Conservation (phyloP, 2,329 filamentous ascomycete genomes). For the Beauveria varroae region DNA sequence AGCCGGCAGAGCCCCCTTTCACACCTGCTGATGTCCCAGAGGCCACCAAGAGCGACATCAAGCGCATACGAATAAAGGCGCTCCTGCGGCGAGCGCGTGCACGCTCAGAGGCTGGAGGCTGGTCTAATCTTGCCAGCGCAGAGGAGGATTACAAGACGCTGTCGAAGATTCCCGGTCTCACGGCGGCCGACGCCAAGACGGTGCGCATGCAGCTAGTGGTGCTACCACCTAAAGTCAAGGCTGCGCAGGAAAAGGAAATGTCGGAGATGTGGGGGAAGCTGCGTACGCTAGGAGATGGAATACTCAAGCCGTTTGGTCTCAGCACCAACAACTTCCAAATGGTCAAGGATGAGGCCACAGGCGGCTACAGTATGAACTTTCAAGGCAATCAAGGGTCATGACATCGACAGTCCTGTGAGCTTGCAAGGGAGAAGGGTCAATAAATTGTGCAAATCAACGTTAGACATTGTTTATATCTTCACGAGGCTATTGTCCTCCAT, state of each 20-base stretch:
- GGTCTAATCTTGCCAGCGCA: conserved; percentile 72
- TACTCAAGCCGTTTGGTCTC: conserved; percentile 87
- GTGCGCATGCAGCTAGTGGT: conserved; percentile 58
- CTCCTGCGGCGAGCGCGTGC: conserved; percentile 73
- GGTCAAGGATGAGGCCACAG: conserved; percentile 79
- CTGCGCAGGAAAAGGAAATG: conserved; percentile 80
- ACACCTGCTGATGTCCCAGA: conserved; percentile 15
- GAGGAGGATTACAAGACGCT: conserved; percentile 72
- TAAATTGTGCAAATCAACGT: not conserved
- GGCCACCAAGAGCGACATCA: conserved; percentile 47
- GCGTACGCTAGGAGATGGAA: conserved; percentile 84
- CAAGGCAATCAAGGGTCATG: conserved; percentile 18
- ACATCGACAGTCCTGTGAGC: not conserved
- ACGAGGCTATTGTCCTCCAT: not conserved
- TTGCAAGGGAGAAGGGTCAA: not conserved
- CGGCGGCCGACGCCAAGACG: conserved; percentile 56
- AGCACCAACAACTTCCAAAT: conserved; percentile 95
- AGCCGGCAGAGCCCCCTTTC: conserved; percentile 25
- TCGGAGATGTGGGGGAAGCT: conserved; percentile 97
- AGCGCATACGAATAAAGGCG: conserved; percentile 73
- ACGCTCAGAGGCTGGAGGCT: conserved; percentile 62
- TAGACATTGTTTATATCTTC: not conserved
- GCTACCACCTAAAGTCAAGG: conserved; percentile 63
- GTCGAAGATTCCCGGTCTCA: conserved; percentile 46
- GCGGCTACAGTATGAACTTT: conserved; percentile 94